Evolutionary conservation across 208 protist genomes (phyloP), one percentile per base, ranked within the genome.

Genomic region (Crithidia fasciculata): DNA sequence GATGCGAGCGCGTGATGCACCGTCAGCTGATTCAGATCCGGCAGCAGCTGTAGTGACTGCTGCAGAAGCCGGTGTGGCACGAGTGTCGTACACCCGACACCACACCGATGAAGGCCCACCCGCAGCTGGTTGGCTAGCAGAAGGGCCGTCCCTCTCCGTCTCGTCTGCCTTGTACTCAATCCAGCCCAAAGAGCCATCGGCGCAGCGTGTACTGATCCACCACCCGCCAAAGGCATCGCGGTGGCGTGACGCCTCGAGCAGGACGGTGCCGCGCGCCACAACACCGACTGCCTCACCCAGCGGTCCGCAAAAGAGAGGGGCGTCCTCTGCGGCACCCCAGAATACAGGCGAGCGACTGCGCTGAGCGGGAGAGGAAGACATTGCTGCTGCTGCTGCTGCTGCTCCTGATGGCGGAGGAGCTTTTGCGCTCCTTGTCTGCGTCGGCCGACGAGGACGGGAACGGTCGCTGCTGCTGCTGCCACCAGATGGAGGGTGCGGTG

Each of bases 211-310:
- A 39, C 77, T 80, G 16, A 93, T 59, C 90, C 92, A 97, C 83
- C 81, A 90, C 19, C 81, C 82, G 10, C 81, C 78, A 59, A 94
- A 95, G 0, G 78, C 81, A 61, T 97, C 92, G 4, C 73, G 71
- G 59, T 84, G 87, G 39, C 90, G 87, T 16, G 70, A 72, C 1
- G 62, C 44, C 78, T 97, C 88, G 5, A 81, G 68, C 4, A 97
- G 43, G 16, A 95, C 89, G 7, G 82, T 76, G 0, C 84, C 89
- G 0, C 41, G 72, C 6, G 66, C 63, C 41, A 89, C 85, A 9
- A 68, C 63, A 4, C 90, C 88, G 6, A 92, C 78, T 0, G 70
- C 50, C 39, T 91, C 85, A 0, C 92, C 92, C 5, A 97, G 74
- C 2, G 92, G 92, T 5, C 87, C 90, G 18, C 63, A 59, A 63